Evolutionary conservation across 2,329 filamentous ascomycete species (phyloP).

Genomic region (Aspergillus texensis): DNA sequence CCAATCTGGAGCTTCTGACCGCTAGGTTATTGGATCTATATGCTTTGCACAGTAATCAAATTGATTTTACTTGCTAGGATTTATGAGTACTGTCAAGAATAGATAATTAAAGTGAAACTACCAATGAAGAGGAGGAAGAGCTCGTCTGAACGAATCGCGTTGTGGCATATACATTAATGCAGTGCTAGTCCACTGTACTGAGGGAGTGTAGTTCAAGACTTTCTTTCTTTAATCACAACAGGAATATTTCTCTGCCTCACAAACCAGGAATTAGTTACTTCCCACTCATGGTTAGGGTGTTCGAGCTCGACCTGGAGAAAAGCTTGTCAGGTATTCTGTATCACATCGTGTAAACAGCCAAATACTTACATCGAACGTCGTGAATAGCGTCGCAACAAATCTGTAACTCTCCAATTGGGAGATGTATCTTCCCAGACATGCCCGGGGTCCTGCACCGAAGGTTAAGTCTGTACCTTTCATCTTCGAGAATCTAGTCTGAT

Average conservation of each 20-base stretch:
- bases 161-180: no score
- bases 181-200: background rate
- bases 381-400: constrained; percentile 55
- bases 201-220: background rate
- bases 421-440: constrained; percentile 60
- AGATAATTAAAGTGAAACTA: no score
- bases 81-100: no score
- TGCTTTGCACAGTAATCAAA: no score
- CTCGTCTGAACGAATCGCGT: no score
- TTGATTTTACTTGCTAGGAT: no score
- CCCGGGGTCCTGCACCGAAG: constrained; percentile 58
- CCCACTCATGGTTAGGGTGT: background rate
- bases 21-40: no score
- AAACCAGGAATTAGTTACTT: background rate
- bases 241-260: background rate
- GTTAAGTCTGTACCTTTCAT: constrained; percentile 28
- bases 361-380: constrained; percentile 20
- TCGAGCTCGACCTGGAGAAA: background rate
- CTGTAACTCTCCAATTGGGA: constrained; percentile 63
- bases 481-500: constrained; percentile 17
- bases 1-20: no score
- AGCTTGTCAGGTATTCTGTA: background rate
- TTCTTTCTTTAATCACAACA: background rate
- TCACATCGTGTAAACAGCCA: background rate
- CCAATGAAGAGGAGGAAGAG: no score